Percentiles rank a stretch among this genome's conserved stretches.
Evolutionary conservation across 192 early-diverging fungal genomes (phyloP).

Genomic region (Blastocladiella britannica): DNA sequence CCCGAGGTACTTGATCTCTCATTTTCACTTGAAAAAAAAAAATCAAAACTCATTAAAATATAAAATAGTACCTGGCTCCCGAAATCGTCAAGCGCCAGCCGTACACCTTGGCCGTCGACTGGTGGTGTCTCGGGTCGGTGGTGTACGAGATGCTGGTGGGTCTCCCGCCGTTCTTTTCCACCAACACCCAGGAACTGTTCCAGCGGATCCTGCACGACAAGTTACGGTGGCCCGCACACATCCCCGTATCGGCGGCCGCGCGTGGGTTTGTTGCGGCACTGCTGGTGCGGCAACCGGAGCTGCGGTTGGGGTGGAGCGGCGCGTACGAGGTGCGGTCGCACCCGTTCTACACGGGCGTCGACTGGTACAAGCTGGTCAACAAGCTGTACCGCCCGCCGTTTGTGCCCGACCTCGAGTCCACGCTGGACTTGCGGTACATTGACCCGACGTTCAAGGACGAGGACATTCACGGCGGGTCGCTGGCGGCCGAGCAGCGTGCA

Average conservation of each 20-base stretch:
- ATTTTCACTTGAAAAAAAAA: no score
- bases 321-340: slow-evolving; percentile 39
- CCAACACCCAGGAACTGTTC: slow-evolving; percentile 23
- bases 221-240: slow-evolving; percentile 13
- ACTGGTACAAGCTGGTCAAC: slow-evolving; percentile 40
- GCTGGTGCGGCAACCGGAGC: slow-evolving; percentile 36
- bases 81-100: slow-evolving; percentile 41
- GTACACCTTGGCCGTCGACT: slow-evolving; percentile 49
- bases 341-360: slow-evolving; percentile 35
- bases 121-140: slow-evolving; percentile 57
- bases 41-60: no score
- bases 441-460: slow-evolving; percentile 27
- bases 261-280: slow-evolving; percentile 27
- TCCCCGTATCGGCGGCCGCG: slow-evolving; percentile 9
- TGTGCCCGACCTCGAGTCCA: slow-evolving; percentile 36
- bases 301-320: slow-evolving; percentile 35
- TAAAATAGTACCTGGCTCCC: slow-evolving; percentile 49
- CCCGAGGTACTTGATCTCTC: no score
- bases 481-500: not conserved
- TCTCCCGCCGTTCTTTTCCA: slow-evolving; percentile 37
- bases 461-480: not conserved
- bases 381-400: slow-evolving; percentile 44
- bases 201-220: slow-evolving; percentile 16
- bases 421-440: slow-evolving; percentile 23
- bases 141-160: slow-evolving; percentile 44